Percentiles rank a stretch among this genome's conserved stretches.
These are phyloP conservation scores for Salix udensis DNA, from an alignment of 345 rosid genomes.

Conservation along the genomic window DNA sequence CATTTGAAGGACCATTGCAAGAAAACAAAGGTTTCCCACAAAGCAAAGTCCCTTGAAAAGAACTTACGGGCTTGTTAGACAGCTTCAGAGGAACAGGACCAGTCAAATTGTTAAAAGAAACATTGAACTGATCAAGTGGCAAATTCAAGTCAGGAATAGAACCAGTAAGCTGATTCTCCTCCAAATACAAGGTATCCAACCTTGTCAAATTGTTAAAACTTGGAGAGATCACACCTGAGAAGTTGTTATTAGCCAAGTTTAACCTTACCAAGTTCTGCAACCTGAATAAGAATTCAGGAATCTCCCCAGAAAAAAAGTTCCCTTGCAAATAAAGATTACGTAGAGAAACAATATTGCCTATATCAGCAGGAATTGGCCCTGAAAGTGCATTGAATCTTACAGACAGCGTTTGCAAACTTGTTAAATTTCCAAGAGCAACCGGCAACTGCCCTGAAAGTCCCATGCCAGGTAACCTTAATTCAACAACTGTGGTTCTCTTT, in stretches of 20 bases:
- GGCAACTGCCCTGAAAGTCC: slow-evolving; percentile 75
- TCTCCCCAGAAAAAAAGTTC: slow-evolving; percentile 67
- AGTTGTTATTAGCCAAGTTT: slow-evolving; percentile 29
- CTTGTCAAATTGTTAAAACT: slow-evolving; percentile 31
- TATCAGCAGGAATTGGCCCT: slow-evolving; percentile 72
- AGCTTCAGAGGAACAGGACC: slow-evolving; percentile 35
- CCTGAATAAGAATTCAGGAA: slow-evolving; percentile 46
- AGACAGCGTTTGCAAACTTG: slow-evolving; percentile 55
- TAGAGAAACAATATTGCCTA: slow-evolving; percentile 53
- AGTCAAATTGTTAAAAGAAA: slow-evolving; percentile 36
- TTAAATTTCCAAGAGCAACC: slow-evolving; percentile 65
- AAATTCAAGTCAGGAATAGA: slow-evolving; percentile 30
- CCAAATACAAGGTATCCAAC: slow-evolving; percentile 32
- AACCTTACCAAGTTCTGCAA: slow-evolving; percentile 33
- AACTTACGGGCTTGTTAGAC: slow-evolving; percentile 11
- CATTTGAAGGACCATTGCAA: slow-evolving; percentile 25
- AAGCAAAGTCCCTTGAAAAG: slow-evolving; percentile 34
- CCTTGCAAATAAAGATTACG: slow-evolving; percentile 64
- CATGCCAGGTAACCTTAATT: slow-evolving; percentile 65
- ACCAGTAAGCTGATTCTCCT: slow-evolving; percentile 36
- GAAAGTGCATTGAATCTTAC: slow-evolving; percentile 61
- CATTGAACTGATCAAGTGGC: slow-evolving; percentile 40
- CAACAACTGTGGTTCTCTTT: slow-evolving; percentile 37
- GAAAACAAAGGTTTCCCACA: slow-evolving; percentile 40
- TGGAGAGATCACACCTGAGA: slow-evolving; percentile 35